A percentile compares a stretch with the other conserved stretches of the same genome.
phyloP scores from a whole-genome alignment of 805 yeast genomes.

The Cyberlindnera amylophila region DNA sequence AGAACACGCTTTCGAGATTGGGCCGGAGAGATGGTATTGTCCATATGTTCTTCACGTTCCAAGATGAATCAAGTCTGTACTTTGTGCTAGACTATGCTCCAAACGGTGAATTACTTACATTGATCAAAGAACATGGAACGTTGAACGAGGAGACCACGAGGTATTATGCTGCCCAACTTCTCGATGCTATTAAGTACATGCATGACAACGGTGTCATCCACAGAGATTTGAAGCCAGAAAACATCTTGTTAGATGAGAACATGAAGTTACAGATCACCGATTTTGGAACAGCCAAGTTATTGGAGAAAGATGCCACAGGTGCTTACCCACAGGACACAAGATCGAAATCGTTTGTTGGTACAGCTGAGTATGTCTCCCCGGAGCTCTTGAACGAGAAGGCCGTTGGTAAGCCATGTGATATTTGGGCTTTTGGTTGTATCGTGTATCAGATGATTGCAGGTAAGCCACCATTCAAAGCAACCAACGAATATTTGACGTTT shows the following conservation, averaged over 20 bases:
- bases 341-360: conserved; percentile 81
- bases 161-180: conserved; percentile 68
- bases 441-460: conserved; percentile 95
- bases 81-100: conserved; percentile 77
- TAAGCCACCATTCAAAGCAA: conserved; percentile 80
- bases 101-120: conserved; percentile 67
- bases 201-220: conserved; percentile 76
- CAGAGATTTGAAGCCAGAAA: conserved; percentile 82
- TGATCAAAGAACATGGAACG: conserved; percentile 67
- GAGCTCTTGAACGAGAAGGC: conserved; percentile 71
- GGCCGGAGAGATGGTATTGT: conserved; percentile 59
- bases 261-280: conserved; percentile 70
- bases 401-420: conserved; percentile 89
- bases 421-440: conserved; percentile 99
- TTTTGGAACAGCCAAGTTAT: conserved; percentile 77
- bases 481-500: conserved; percentile 76
- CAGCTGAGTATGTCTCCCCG: conserved; percentile 82
- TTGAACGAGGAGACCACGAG: conserved; percentile 64
- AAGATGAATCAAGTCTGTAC: conserved; percentile 68
- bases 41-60: conserved; percentile 72
- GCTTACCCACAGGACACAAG: conserved; percentile 64
- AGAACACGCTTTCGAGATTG: conserved; percentile 70
- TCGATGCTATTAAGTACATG: conserved; percentile 70
- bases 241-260: conserved; percentile 60
- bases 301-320: conserved; percentile 45